Percentiles rank a stretch among this genome's conserved stretches.
Evolutionary conservation across 371 early-diverging fungal species (phyloP).

Genomic region (Apophysomyces sp.): DNA sequence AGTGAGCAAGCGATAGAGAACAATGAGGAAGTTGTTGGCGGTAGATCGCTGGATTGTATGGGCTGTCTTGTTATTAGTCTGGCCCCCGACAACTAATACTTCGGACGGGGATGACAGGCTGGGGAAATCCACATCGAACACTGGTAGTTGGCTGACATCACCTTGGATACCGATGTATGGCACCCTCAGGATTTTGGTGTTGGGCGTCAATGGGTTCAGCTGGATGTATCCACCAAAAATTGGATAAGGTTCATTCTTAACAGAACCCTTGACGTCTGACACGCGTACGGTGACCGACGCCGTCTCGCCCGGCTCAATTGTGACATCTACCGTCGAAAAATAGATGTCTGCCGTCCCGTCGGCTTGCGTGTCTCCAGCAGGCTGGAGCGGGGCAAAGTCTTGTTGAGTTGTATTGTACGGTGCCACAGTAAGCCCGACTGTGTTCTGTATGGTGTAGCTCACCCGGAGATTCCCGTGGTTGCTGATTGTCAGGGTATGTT

Average conservation of each 20-base stretch:
- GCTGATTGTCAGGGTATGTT: constrained; percentile 41
- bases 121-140: constrained; percentile 38
- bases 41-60: background rate
- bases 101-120: background rate
- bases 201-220: constrained; percentile 5
- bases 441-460: constrained; percentile 41
- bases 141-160: constrained; percentile 43
- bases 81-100: background rate
- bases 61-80: background rate
- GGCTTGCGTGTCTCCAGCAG: constrained; percentile 11
- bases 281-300: constrained; percentile 13
- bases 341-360: constrained; percentile 28
- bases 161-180: constrained; percentile 63
- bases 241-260: constrained; percentile 18
- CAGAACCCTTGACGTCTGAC: background rate
- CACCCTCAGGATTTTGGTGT: constrained; percentile 27
- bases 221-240: constrained; percentile 45
- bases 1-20: constrained; percentile 5
- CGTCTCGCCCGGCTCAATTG: constrained; percentile 43
- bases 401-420: constrained; percentile 30
- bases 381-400: constrained; percentile 29
- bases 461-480: constrained; percentile 52
- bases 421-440: constrained; percentile 34
- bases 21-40: background rate
- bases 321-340: constrained; percentile 28